Evolutionary conservation across 148 eudicot genomes (phyloP).

Genomic region (Polygonum aviculare): DNA sequence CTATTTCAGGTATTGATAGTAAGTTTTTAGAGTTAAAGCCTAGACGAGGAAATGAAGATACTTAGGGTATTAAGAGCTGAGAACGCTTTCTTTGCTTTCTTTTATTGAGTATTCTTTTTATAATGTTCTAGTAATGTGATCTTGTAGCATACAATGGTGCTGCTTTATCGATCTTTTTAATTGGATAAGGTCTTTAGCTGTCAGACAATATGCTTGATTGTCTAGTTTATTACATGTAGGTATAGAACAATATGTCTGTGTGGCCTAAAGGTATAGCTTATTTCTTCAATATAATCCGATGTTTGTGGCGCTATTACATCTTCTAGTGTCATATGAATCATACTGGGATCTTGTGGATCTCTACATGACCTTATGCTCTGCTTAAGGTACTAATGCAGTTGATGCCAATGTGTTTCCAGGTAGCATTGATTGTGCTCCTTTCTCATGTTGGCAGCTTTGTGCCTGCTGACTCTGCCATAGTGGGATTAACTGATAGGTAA

Average conservation of each 20-base stretch:
- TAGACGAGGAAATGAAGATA: not conserved
- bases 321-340: not conserved
- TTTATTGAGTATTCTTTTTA: not conserved
- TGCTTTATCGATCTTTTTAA: not conserved
- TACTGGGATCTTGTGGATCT: not conserved
- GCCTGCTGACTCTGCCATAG: constrained; percentile 93
- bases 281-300: not conserved
- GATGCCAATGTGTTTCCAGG: constrained; percentile 34
- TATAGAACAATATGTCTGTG: no score
- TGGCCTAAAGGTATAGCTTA: not conserved
- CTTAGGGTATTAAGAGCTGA: not conserved
- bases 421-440: constrained; percentile 92
- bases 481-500: constrained; percentile 95
- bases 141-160: not conserved
- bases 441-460: constrained; percentile 98
- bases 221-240: not conserved
- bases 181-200: not conserved
- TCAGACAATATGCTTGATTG: not conserved
- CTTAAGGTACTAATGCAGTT: not conserved
- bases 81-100: not conserved
- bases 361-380: not conserved
- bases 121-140: not conserved
- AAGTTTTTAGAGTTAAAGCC: not conserved
- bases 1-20: not conserved
- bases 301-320: not conserved